Evolutionary conservation across 106 monocot species (phyloP), one percentile per base, ranked within the genome.

Genomic region (Platanthera guangdongensis): DNA sequence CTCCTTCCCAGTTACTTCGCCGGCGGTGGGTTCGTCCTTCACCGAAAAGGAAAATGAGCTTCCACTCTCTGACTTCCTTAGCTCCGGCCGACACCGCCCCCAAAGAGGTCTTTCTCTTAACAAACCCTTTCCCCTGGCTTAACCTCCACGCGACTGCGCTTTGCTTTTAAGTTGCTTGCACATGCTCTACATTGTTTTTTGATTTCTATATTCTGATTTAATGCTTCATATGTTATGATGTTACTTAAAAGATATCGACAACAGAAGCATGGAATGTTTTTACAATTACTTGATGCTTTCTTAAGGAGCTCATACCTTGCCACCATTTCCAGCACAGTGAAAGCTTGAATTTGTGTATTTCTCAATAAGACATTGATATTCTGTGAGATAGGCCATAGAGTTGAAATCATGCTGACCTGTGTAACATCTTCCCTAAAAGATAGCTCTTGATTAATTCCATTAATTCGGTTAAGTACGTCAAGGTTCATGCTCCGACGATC

Each of bases 41-140:
- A 73, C 64, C 71, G 73, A 47, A 60, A 80, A 80, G 51, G 50
- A n/a, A 15, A 77, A 49, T 45, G 62, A 75, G 77, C 46, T 64
- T 12, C 75, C 55, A 25, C 74, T 67, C 22, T 32, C 71, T 3
- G 60, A 63, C 32, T 79, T 52, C 46, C 73, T 68, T 71, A 76
- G 50, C 47, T 75, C 39, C 51, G 32, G n/a, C 18, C 49, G 51
- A 47, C 6, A 45, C 1, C 47, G 75, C 18, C 10, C 45, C 16
- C 50, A 74, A 30, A 60, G 10, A 72, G 78, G 75, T 75, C 10
- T 67, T 39, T 67, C 12, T 70, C 1, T 57, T 39, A 30, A 10
- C 32, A 65, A 32, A 10, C 65, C 25, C 65, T 65, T 65, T 10
- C 32, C 59, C 59, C 21, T 30, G 9, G 65, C 65, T 65, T 32